Base-by-base conservation (phyloP, 306 rosid species). In the Begonia loranthoides region DNA sequence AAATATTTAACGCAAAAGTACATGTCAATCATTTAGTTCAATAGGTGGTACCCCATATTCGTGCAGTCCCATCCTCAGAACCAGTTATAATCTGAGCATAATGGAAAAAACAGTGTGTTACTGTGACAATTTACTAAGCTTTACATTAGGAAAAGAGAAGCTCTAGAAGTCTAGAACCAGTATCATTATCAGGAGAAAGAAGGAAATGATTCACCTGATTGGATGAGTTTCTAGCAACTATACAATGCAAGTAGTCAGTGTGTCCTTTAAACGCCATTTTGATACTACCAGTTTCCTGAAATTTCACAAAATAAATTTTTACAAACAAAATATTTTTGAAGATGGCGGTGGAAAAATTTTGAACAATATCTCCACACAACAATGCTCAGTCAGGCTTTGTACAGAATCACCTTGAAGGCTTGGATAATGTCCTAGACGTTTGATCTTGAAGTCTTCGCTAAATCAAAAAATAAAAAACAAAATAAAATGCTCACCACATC, bases 31-130 rank as follows among this genome's bases (percentile, higher is more conserved):
- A 28, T 28, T 28, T 28, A 28, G 36, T 28, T 28, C 9, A 28
- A 9, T 28, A 13, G 50, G 19, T 34, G 63, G 52, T 85, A 85
- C 97, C 97, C 97, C 95, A 85, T 56, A 82, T 82, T 44, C 94
- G 76, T 57, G 84, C 61, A 2, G 94, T 82, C 59, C 97, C 90
- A 59, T 89, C 95, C 80, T 89, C 97, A 6, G 97, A 84, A 62
- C 97, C 95, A 47, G 95, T 85, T 69, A 89, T 75, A 61, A 85
- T 82, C 95, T 89, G 84, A 59, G 62, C 41, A 72, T 56, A 13
- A 3, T 13, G 56, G 52, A 17, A 34, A 43, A 41, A 66, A 50
- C 54, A 21, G 34, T 28, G 36, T 28, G 36, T 28, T 7, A 28
- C 5, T 28, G 8, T 28, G 36, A 28, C 36, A 28, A 8, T 28